Conservation (phyloP, 352 stramenopile genomes). For the Globisporangium nagaii region DNA sequence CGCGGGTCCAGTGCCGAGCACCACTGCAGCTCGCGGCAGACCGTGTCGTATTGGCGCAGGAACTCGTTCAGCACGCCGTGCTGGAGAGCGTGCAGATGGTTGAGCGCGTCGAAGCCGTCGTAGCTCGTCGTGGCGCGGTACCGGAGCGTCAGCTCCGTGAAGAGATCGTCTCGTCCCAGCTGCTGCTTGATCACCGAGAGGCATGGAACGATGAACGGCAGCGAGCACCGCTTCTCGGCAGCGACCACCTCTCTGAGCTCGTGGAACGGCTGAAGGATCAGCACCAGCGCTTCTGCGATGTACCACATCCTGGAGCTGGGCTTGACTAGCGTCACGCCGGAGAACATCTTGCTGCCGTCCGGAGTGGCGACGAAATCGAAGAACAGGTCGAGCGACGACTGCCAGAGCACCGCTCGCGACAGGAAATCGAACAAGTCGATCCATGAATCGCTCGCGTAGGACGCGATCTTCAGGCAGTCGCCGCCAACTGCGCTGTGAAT, state of each 20-base stretch:
- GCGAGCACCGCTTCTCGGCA: slow-evolving; percentile 24
- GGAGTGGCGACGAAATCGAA: slow-evolving; percentile 8
- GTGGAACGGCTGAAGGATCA: slow-evolving; percentile 33
- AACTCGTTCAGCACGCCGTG: slow-evolving; percentile 5
- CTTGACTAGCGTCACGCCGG: not conserved
- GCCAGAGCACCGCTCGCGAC: slow-evolving; percentile 13
- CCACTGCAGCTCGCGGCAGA: slow-evolving; percentile 26
- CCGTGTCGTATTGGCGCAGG: slow-evolving; percentile 7
- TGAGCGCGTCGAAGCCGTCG: not conserved
- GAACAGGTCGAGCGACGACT: slow-evolving; percentile 15
- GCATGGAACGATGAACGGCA: slow-evolving; percentile 35
- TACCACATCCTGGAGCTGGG: slow-evolving; percentile 18
- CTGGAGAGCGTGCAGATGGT: slow-evolving; percentile 11
- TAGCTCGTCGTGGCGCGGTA: not conserved
- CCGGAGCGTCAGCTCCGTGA: slow-evolving; percentile 17
- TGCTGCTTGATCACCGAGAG: slow-evolving; percentile 27
- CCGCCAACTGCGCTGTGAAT: slow-evolving; percentile 5
- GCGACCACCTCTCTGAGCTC: slow-evolving; percentile 35
- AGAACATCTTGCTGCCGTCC: slow-evolving; percentile 1
- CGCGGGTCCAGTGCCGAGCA: slow-evolving; percentile 38
- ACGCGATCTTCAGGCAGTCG: not conserved
- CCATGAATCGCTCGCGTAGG: slow-evolving; percentile 8
- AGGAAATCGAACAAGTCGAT: slow-evolving; percentile 20
- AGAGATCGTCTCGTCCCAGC: slow-evolving; percentile 19
- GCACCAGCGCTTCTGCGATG: slow-evolving; percentile 31